Base-by-base conservation (phyloP, 305 asterid species). In the Caryopteris hybrid region DNA sequence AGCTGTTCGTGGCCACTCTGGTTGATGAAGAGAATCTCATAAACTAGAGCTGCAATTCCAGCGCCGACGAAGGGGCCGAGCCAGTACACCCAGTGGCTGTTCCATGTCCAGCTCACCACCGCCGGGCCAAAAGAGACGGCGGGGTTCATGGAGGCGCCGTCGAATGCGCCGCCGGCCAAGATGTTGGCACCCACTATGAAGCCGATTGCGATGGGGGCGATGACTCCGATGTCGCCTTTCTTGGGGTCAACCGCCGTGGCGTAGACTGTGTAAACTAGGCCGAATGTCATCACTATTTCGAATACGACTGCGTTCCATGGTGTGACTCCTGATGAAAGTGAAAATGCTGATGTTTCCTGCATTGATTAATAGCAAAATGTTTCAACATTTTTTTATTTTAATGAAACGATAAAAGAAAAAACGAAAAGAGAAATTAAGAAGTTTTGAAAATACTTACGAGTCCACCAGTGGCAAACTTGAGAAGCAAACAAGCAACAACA, bases 121-220 rank as follows among this genome's bases (percentile, higher is more conserved):
- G 87, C 89, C 0, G 89, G 89, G 5, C 91, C 89, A 43, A 83
- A 86, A 0, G 91, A 81, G 18, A 83, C 92, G 2, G 87, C 92
- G 0, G 89, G 89, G 81, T 86, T 86, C 92, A 86, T 86, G 31
- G 89, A 83, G 23, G 81, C 92, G 50, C 92, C 89, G 18, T 71
- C 78, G 3, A 85, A 85, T 0, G 91, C 89, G 3, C 91, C 89
- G 42, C 87, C 87, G 0, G 87, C 91, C 43, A 86, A 66, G 59
- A 86, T 86, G 77, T 86, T 83, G 61, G 92, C 92, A 1, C 89
- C 85, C 0, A 85, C 91, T 7, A 85, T 83, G 74, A 85, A 83
- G 34, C 91, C 86, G 48, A 85, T 85, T 38, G 89, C 91, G 39
- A 86, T 63, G 12, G 89, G 92, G 8, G 87, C 87, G 20, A 86